A percentile compares a stretch with the other conserved stretches of the same genome.
phyloP scores from a whole-genome alignment of 148 eudicot species.

The Chenopodium suecicum region DNA sequence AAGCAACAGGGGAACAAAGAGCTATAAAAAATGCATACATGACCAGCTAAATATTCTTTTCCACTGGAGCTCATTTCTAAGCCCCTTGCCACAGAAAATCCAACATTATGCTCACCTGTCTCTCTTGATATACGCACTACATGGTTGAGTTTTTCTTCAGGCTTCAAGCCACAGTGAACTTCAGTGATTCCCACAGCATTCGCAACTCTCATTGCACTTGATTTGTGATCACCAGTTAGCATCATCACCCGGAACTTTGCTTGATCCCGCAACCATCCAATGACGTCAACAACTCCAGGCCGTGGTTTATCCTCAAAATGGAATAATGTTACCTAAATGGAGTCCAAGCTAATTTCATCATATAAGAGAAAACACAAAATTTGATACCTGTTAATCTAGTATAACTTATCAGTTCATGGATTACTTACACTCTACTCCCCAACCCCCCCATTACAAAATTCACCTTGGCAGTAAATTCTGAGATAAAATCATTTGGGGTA shows the following conservation, averaged over 20 bases:
- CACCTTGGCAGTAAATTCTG: not conserved
- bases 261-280: slow-evolving; percentile 51
- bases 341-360: slow-evolving; percentile 14
- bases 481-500: not conserved
- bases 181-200: slow-evolving; percentile 82
- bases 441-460: not conserved
- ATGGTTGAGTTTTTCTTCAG: slow-evolving; percentile 96
- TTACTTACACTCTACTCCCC: too few relatives aligned
- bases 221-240: slow-evolving; percentile 96
- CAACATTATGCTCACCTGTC: slow-evolving; percentile 46
- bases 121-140: slow-evolving; percentile 82
- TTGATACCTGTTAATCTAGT: not conserved
- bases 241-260: slow-evolving; percentile 80
- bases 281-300: slow-evolving; percentile 66
- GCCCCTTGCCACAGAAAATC: not conserved
- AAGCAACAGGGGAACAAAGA: slow-evolving; percentile 1
- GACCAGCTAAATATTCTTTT: not conserved
- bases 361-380: not conserved
- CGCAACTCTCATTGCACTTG: slow-evolving; percentile 86
- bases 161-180: slow-evolving; percentile 81
- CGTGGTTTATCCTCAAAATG: slow-evolving; percentile 97
- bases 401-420: not conserved
- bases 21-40: not conserved
- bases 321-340: slow-evolving; percentile 74
- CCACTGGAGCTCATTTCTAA: not conserved